Conservation (phyloP, 768 basidiomycete species). For the Termitomyces sp. region DNA sequence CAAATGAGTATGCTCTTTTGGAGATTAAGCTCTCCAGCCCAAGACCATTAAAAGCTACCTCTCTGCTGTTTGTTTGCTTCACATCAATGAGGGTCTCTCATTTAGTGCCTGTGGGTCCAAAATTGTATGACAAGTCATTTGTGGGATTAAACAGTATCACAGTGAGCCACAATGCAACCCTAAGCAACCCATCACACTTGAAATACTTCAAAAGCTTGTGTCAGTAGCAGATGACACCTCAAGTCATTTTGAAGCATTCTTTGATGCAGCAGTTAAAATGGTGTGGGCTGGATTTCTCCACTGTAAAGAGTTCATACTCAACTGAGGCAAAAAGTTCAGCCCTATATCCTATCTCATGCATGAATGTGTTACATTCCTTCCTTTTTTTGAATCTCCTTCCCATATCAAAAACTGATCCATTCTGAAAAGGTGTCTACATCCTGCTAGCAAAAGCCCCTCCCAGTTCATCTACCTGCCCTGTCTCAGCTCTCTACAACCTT, state of each 20-base stretch:
- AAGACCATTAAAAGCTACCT: too few species aligned
- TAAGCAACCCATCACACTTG: conserved; percentile 17
- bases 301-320: too few species aligned
- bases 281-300: conserved; percentile 7
- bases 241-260: conserved; percentile 9
- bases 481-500: not conserved
- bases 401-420: conserved; percentile 4
- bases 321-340: conserved; percentile 1
- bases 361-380: not conserved
- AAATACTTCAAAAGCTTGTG: conserved; percentile 17
- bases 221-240: not conserved
- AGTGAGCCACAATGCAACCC: conserved; percentile 12
- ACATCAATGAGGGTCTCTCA: too few species aligned
- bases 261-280: conserved; percentile 16
- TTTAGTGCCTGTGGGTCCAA: conserved; percentile 19
- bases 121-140: conserved; percentile 24
- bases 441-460: not conserved
- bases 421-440: not conserved
- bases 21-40: not conserved
- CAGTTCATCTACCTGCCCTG: not conserved
- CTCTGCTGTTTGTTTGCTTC: too few species aligned
- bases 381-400: not conserved
- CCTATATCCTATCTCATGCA: conserved; percentile 9
- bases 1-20: conserved; percentile 21
- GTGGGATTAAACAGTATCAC: conserved; percentile 24